Conservation (phyloP, 2,329 filamentous ascomycete genomes). For the Mariannaea elegans region DNA sequence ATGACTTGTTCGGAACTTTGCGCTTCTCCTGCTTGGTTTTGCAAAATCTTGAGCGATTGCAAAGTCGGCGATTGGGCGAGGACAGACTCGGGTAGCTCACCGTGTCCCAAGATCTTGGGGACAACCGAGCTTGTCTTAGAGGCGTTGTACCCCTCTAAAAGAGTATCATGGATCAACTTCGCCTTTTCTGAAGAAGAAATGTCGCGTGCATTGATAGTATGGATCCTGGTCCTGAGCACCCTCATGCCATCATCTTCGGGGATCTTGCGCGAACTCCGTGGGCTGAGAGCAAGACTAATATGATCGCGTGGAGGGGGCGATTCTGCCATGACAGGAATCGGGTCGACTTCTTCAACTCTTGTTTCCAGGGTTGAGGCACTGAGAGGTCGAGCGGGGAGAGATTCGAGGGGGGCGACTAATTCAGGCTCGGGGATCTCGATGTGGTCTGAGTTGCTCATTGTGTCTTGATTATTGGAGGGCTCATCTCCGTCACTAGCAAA, state of each 20-base stretch:
- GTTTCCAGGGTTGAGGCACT: slow-evolving; percentile 48
- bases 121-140: slow-evolving; percentile 38
- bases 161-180: slow-evolving; percentile 72
- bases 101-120: slow-evolving; percentile 26
- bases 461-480: slow-evolving; percentile 31
- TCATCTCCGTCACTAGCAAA: slow-evolving; percentile 48
- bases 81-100: slow-evolving; percentile 36
- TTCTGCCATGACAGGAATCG: slow-evolving; percentile 32
- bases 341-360: slow-evolving; percentile 42
- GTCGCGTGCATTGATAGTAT: slow-evolving; percentile 70
- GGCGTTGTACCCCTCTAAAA: slow-evolving; percentile 73
- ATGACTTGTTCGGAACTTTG: slow-evolving; percentile 54
- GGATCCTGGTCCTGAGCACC: slow-evolving; percentile 71
- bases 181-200: slow-evolving; percentile 73
- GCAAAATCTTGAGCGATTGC: slow-evolving; percentile 68
- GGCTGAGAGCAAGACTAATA: slow-evolving; percentile 44
- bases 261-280: slow-evolving; percentile 50
- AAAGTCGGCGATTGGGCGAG: slow-evolving; percentile 53
- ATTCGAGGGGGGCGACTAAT: slow-evolving; percentile 34
- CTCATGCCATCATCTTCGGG: slow-evolving; percentile 85
- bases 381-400: slow-evolving; percentile 41
- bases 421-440: slow-evolving; percentile 31
- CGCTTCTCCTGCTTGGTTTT: slow-evolving; percentile 54
- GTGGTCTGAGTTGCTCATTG: slow-evolving; percentile 40
- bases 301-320: slow-evolving; percentile 42